Evolutionary conservation across 2,329 filamentous ascomycete genomes (phyloP), one percentile per base, ranked within the genome.

Genomic region (Hyphodiscus sp.): DNA sequence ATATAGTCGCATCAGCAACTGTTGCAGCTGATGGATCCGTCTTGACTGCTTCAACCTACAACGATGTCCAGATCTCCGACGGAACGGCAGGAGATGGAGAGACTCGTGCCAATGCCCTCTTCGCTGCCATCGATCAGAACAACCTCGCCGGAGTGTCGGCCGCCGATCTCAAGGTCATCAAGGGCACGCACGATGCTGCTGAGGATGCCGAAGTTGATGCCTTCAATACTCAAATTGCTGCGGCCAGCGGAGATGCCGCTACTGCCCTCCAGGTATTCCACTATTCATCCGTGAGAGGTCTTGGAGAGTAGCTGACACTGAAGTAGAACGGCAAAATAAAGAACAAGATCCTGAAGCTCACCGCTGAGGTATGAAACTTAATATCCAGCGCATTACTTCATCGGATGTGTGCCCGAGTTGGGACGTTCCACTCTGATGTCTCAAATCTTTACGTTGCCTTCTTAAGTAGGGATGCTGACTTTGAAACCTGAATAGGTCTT

Each of bases 261-360:
- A 72, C 71, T 20, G 76, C 78, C 48, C 72, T 81, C 13, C 69
- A 77, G 69, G 73, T 72, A 63, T 38, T 58, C 42, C 18, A 41
- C 13, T 7, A n/a, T 16, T 30, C 41, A 41, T 16, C 2, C 42
- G 4, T 49, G 29, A 13, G 29, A 33, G 29, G 29, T 33, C 7
- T 8, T 33, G 29, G 13, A 33, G 7, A 33, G 29, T 7, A 8
- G 29, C 29, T 7, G 26, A 9, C 23, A 33, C n/a, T 16, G 18
- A 23, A 1, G 41, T 51, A 76, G 73, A 71, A 73, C 50, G 77
- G 77, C 63, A 81, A 81, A 70, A 81, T 75, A 56, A 79, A 79
- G 74, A 81, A 81, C 73, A 82, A 82, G 70, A 76, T 82, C 16
- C 67, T 82, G 50, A 82, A 82, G 70, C 70, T 82, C 57, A 75